A percentile compares a stretch with the other conserved stretches of the same genome.
Evolutionary conservation across 768 basidiomycete genomes (phyloP).

Genomic region (Mycena belliarum): DNA sequence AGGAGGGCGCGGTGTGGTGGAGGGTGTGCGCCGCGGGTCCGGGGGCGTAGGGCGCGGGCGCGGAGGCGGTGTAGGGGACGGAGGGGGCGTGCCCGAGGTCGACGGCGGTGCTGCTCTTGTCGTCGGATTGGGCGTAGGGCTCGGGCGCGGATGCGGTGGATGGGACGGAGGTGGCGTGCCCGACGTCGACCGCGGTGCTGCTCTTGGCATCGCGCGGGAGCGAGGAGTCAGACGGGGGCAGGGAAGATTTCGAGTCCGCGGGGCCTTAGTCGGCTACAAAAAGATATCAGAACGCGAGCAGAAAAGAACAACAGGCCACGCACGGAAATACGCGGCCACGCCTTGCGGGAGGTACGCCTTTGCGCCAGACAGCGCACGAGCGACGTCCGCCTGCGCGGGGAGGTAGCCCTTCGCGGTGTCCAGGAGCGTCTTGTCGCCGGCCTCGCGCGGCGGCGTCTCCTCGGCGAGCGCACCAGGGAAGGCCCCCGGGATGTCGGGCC

Average conservation of each 20-base stretch:
- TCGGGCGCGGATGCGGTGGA: background rate
- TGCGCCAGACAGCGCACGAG: background rate
- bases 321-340: conserved; percentile 3
- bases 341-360: background rate
- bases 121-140: too few relatives aligned
- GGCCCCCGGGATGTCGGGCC: background rate
- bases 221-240: background rate
- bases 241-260: background rate
- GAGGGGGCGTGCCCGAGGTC: background rate
- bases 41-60: background rate
- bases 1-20: background rate
- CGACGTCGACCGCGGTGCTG: background rate
- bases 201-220: background rate
- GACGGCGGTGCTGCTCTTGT: background rate
- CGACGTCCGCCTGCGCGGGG: background rate
- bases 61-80: background rate
- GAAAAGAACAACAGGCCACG: background rate
- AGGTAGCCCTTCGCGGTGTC: background rate
- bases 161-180: background rate
- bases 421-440: background rate
- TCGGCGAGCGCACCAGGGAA: background rate
- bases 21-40: background rate
- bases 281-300: background rate
- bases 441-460: background rate
- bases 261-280: background rate